Evolutionary conservation across 805 yeast genomes (phyloP).

Genomic region (Danielia reshetovae): DNA sequence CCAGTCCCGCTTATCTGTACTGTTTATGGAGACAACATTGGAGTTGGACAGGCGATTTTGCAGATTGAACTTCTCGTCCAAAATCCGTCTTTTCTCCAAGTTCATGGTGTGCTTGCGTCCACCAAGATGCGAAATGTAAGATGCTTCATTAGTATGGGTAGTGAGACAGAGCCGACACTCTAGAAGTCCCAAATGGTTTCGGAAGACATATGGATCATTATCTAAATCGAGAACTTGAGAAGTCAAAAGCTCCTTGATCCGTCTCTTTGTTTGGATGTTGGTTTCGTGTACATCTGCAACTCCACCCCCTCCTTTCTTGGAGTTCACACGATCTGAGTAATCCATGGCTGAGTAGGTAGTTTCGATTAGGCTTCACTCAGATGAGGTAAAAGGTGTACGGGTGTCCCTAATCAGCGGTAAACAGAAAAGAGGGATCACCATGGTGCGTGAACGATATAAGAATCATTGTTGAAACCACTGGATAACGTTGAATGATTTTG

Average conservation of each 20-base stretch:
- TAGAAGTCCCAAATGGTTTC: slow-evolving; percentile 75
- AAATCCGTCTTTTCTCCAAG: slow-evolving; percentile 52
- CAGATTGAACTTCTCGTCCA: slow-evolving; percentile 30
- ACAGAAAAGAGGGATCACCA: too few species aligned
- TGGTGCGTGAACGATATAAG: background rate
- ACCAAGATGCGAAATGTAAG: slow-evolving; percentile 78
- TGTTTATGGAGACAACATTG: slow-evolving; percentile 29
- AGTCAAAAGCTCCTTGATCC: slow-evolving; percentile 61
- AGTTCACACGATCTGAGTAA: slow-evolving; percentile 83
- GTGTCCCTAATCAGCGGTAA: too few species aligned
- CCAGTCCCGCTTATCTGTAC: slow-evolving; percentile 44
- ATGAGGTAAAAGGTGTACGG: background rate
- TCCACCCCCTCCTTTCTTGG: slow-evolving; percentile 90
- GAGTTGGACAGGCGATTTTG: slow-evolving; percentile 14
- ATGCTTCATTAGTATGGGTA: slow-evolving; percentile 72
- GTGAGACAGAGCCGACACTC: slow-evolving; percentile 87
- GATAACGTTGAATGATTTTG: too few species aligned
- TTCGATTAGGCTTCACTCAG: background rate
- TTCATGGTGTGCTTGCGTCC: slow-evolving; percentile 81
- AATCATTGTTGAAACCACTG: background rate
- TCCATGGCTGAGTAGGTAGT: slow-evolving; percentile 56
- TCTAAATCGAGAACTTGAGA: slow-evolving; percentile 48
- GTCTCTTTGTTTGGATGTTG: slow-evolving; percentile 62
- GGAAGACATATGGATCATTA: slow-evolving; percentile 78
- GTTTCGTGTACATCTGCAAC: slow-evolving; percentile 71